These are phyloP conservation scores for Calocybe gambosa DNA, from an alignment of 1,284 basidiomycete genomes.

Conservation along the genomic window DNA sequence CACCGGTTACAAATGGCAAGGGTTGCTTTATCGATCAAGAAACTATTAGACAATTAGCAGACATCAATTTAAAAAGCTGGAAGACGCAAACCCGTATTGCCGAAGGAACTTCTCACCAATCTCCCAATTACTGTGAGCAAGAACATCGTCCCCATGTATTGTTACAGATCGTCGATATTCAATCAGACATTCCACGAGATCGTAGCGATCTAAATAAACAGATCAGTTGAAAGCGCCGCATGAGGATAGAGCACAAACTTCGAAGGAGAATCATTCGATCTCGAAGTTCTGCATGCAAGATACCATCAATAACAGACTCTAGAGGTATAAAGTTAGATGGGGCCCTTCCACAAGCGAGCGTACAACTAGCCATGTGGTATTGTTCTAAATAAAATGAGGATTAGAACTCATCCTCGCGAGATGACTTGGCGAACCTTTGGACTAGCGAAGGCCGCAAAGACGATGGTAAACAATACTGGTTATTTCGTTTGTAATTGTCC, in stretches of 20 bases:
- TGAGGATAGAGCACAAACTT: slow-evolving; percentile 40
- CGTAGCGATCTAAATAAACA: slow-evolving; percentile 58
- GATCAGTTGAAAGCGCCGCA: slow-evolving; percentile 6
- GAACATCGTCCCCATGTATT: slow-evolving; percentile 83
- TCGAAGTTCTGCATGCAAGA: slow-evolving; percentile 80
- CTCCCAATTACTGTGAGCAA: slow-evolving; percentile 87
- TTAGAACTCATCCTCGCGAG: slow-evolving; percentile 6
- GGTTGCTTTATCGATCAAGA: slow-evolving; percentile 61
- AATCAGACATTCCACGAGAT: slow-evolving; percentile 69
- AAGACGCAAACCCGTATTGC: slow-evolving; percentile 62
- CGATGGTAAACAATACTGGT: slow-evolving; percentile 81
- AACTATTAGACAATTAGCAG: slow-evolving; percentile 37
- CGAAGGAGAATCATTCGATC: slow-evolving; percentile 85
- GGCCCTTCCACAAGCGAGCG: not conserved
- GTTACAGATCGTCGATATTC: slow-evolving; percentile 62
- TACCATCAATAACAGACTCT: slow-evolving; percentile 87
- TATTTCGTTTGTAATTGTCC: slow-evolving; percentile 77
- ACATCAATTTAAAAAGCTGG: not conserved
- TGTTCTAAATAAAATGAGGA: slow-evolving; percentile 41
- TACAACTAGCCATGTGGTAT: slow-evolving; percentile 68
- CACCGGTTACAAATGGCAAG: slow-evolving; percentile 67
- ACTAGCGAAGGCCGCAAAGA: slow-evolving; percentile 81
- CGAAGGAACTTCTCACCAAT: slow-evolving; percentile 76
- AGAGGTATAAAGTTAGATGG: slow-evolving; percentile 8
- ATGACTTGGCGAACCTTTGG: slow-evolving; percentile 51